Evolutionary conservation across 1,284 basidiomycete species (phyloP), one percentile per base, ranked within the genome.

Genomic region (Prillingera fragicola): DNA sequence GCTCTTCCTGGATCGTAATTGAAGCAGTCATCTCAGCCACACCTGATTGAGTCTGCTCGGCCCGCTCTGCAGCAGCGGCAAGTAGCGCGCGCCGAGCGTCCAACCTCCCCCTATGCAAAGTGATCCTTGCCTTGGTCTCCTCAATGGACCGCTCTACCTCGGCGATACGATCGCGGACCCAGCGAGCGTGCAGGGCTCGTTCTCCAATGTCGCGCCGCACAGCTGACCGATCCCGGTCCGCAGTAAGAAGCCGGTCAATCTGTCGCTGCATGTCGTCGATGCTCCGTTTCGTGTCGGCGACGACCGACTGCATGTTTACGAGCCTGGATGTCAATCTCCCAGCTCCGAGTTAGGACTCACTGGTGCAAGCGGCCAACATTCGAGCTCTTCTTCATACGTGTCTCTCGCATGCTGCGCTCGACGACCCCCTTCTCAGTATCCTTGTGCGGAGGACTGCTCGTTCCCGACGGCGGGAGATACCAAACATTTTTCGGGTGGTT

Each of bases 231-330:
- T 69, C 61, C 3, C 54, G 55, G 61, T 82, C 80, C 17, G 67
- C 63, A 24, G 72, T 58, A 21, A 84, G 59, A 14, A 76, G 57
- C 26, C 61, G 59, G 59, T 86, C 78, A 26, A 84, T 78, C 47
- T 77, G 77, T 17, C 56, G 61, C 14, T 81, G 69, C 18, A 84
- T 70, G 28, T 79, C 74, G 18, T 62, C 70, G 2, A 87, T 74
- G 7, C 79, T 82, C 29, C 69, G 67, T 56, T 81, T 71, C n/a
- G 80, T 82, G 56, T 87, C 85, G 25, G 74, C 60, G 41, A 89
- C 79, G 40, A 77, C 78, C 18, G 80, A 74, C 57, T 87, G 84
- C 24, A 87, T 64, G 41, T 78, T 81, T 29, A 80, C 80, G 22
- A 89, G 72, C 61, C 87, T 88, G 42, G 7, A 12, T 13, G 40